Evolutionary conservation across 805 yeast species (phyloP), one percentile per base, ranked within the genome.

Genomic region (Saccharomycopsis sp.): DNA sequence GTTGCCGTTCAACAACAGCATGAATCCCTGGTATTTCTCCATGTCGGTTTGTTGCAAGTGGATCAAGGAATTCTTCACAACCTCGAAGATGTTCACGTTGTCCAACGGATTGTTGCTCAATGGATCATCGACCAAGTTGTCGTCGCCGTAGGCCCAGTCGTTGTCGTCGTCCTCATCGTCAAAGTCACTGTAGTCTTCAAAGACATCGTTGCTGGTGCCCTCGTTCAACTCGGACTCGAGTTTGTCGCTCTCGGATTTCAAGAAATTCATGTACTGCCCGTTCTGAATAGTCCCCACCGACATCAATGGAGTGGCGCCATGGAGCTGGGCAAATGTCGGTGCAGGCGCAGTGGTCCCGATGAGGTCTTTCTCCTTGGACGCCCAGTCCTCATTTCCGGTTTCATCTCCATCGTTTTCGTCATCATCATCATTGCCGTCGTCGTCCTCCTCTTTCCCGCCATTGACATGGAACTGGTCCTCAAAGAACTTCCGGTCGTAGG

Each of bases 91-190:
- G 54, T 89, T 82, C 37, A 87, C 61, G 31, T 67, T 64, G 54
- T 89, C 96, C 36, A 92, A 68, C 3, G 94, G 79, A 1, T 89
- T 80, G 49, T 78, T 80, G 19, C 82, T 73, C 55, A 82, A 65
- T 7, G 95, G 77, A 54, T 82, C 95, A 54, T 88, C 96, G 34
- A 78, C 77, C 34, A 83, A 68, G 6, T 82, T 92, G 36, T 81
- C 92, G 19, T 62, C 71, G 30, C 58, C 59, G 8, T 60, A n/a
- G n/a, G n/a, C n/a, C 46, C 61, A 54, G 51, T 52, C 55, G 40
- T 53, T 56, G 9, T 52, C 60, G 39, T 63, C 68, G 9, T 53
- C 62, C 44, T 64, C 65, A 34, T 67, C 64, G 13, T 56, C 60
- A 46, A 60, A 55, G 51, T 52, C 56, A 41, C 18, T 15, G 15